A percentile compares a stretch with the other conserved stretches of the same genome.
Conservation (phyloP, 2,329 filamentous ascomycete genomes). For the Mycosphaerella sp. region DNA sequence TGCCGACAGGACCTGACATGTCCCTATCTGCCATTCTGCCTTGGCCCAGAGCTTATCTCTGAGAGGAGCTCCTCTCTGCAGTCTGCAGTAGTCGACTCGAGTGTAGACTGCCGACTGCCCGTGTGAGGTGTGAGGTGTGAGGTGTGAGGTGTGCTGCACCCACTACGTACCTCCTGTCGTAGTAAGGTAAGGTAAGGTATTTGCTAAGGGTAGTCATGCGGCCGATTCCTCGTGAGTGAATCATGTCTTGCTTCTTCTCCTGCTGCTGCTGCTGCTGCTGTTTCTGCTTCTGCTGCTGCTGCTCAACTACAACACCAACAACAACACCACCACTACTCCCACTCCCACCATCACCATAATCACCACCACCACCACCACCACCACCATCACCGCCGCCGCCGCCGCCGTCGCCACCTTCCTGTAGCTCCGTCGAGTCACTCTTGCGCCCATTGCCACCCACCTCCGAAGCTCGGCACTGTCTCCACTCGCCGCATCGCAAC, state of each 20-base stretch:
- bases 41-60: too few species aligned
- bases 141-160: too few species aligned
- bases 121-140: too few species aligned
- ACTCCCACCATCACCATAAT: not conserved
- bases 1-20: too few species aligned
- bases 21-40: too few species aligned
- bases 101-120: too few species aligned
- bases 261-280: not conserved
- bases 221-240: not conserved
- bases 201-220: not conserved
- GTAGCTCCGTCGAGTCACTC: not conserved
- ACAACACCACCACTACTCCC: not conserved
- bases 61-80: too few species aligned
- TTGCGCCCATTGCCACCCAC: not conserved
- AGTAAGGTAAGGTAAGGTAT: too few species aligned
- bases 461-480: constrained; percentile 8
- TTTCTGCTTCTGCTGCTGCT: not conserved
- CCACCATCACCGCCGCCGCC: not conserved
- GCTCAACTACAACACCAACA: not conserved
- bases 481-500: not conserved
- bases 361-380: not conserved
- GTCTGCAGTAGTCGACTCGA: too few species aligned
- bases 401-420: too few species aligned
- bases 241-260: not conserved
- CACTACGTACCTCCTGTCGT: too few species aligned